These are phyloP conservation scores for Yarrowia hollandica DNA, from an alignment of 805 yeast genomes.

Conservation along the genomic window DNA sequence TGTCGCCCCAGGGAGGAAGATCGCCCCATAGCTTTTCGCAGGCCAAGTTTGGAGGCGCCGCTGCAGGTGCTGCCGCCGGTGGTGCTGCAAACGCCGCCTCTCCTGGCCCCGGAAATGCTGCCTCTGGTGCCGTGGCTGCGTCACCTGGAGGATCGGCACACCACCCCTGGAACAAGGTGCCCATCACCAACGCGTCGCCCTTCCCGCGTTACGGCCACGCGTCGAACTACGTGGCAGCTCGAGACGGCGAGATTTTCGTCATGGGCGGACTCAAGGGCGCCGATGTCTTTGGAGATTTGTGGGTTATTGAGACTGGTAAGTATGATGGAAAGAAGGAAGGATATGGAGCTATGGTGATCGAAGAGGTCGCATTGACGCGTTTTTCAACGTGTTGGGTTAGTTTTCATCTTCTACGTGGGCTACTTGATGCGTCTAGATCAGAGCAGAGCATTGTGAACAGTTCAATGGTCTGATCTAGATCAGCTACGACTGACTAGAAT, in stretches of 20 bases:
- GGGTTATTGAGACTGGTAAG: constrained; percentile 67
- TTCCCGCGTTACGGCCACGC: constrained; percentile 95
- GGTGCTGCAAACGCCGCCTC: constrained; percentile 3
- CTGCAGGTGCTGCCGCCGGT: neutral
- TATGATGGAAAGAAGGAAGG: neutral
- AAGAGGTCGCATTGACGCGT: too few relatives aligned
- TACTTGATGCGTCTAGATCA: too few relatives aligned
- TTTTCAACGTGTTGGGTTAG: too few relatives aligned
- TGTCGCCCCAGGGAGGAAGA: constrained; percentile 14
- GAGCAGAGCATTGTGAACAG: too few relatives aligned
- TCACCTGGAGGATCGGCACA: neutral
- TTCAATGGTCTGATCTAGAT: too few relatives aligned
- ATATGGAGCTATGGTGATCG: too few relatives aligned
- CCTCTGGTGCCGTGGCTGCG: neutral
- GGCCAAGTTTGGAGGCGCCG: constrained; percentile 11
- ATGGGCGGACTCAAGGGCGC: constrained; percentile 96
- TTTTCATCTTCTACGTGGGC: too few relatives aligned
- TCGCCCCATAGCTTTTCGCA: constrained; percentile 11
- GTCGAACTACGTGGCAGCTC: constrained; percentile 71
- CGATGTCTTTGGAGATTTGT: constrained; percentile 90
- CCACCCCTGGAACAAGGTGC: constrained; percentile 42
- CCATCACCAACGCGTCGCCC: constrained; percentile 57
- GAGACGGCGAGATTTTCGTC: constrained; percentile 75
- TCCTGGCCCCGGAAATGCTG: constrained; percentile 5
- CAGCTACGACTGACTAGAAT: too few relatives aligned